Base-by-base conservation (phyloP, 2,329 filamentous ascomycete species). In the Colletotrichum neosansevieriae region DNA sequence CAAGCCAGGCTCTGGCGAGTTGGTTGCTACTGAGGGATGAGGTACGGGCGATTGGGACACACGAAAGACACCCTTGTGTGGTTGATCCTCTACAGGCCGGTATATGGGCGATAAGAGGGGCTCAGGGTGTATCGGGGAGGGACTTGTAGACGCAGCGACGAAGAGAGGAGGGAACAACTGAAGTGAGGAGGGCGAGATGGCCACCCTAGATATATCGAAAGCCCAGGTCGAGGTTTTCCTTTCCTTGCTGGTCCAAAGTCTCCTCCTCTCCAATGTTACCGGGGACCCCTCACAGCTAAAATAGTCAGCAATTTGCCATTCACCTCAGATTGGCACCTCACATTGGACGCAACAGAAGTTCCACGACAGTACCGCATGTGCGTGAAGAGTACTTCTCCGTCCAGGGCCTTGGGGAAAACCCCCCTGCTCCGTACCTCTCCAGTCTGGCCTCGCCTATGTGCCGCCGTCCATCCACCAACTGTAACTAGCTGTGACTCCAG, bases 1-100 rank as follows among this genome's bases (percentile, higher is more conserved):
- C 63, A 36, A 32, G 66, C 66, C 66, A 69, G 66, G 61, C 61
- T 64, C 50, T 69, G 66, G 66, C 66, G 54, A 17, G 49, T 65
- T 50, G 61, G 17, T 56, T 66, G 54, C 61, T 69, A 42, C 50
- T 34, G 60, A 49, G 50, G 21, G 60, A 49, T 44, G 21, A 19
- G n/a, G 24, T 21, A n/a, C 17, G 54, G 49, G 45, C 56, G 34
- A 56, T 58, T 57, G 36, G 19, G 49, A 65, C 40, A 67, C 60
- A 36, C 61, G 47, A n/a, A n/a, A n/a, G n/a, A 49, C 59, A 64
- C 64, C 60, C 38, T 32, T 42, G 59, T 34, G 49, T 36, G 63
- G 19, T 60, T 44, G 66, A 50, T 34, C 56, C 66, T 56, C 54
- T 38, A 10, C 38, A 50, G 60, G 54, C 61, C 61, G 47, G 65